Conservation (phyloP, 2,329 filamentous ascomycete species). For the Magnaporthales sp. region DNA sequence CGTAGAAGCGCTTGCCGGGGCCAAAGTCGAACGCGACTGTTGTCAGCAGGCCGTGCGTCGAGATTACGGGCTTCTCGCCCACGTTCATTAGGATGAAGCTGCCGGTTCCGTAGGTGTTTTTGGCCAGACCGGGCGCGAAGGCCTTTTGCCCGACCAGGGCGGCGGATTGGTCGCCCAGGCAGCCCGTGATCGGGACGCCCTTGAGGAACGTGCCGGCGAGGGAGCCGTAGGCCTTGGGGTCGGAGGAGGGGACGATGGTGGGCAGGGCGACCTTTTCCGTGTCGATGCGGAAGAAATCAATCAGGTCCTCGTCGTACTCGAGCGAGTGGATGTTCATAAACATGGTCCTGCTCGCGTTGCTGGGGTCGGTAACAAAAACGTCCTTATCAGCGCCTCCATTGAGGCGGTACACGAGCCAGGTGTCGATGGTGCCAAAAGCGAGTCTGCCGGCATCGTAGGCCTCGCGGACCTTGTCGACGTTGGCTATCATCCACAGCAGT, state of each 20-base stretch:
- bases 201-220: conserved; percentile 53
- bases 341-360: conserved; percentile 81
- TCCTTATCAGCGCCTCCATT: conserved; percentile 60
- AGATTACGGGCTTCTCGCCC: conserved; percentile 70
- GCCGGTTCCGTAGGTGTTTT: conserved; percentile 82
- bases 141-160: conserved; percentile 74
- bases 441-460: conserved; percentile 65
- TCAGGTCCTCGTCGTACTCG: conserved; percentile 63
- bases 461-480: conserved; percentile 55
- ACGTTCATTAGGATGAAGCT: conserved; percentile 82
- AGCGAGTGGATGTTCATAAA: conserved; percentile 75
- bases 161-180: conserved; percentile 73
- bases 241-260: conserved; percentile 69
- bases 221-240: conserved; percentile 58
- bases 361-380: conserved; percentile 67
- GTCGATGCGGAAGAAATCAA: conserved; percentile 70
- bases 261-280: conserved; percentile 60
- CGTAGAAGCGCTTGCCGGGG: conserved; percentile 58
- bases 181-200: conserved; percentile 65
- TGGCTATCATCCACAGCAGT: conserved; percentile 66
- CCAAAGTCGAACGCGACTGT: conserved; percentile 75
- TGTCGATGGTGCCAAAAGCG: conserved; percentile 73
- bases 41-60: conserved; percentile 64
- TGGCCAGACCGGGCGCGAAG: conserved; percentile 66
- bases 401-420: conserved; percentile 73